These are phyloP conservation scores for Millerago galiae DNA, from an alignment of 805 yeast species.

Conservation along the genomic window DNA sequence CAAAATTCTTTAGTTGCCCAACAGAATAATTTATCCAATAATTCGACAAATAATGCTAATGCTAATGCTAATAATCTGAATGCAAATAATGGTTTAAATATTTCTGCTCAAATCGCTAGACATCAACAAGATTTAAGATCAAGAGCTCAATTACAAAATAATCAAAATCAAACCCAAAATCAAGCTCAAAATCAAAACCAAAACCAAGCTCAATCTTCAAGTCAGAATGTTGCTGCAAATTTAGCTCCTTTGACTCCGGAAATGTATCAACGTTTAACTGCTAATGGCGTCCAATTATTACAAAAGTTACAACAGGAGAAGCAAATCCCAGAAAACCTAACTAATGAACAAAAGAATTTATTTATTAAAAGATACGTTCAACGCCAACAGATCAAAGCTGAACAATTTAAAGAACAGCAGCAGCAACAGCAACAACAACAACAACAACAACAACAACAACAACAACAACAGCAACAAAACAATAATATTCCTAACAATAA, in stretches of 20 bases:
- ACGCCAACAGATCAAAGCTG: conserved; percentile 19
- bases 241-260: conserved; percentile 13
- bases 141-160: conserved; percentile 16
- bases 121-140: conserved; percentile 28
- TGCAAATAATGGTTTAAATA: conserved; percentile 1
- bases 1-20: conserved; percentile 25
- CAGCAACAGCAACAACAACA: conserved; percentile 4
- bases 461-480: not conserved
- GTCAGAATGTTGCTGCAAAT: conserved; percentile 1
- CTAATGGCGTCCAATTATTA: conserved; percentile 19
- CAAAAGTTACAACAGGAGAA: conserved; percentile 20
- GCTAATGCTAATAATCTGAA: conserved; percentile 10
- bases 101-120: conserved; percentile 20
- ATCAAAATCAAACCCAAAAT: not conserved
- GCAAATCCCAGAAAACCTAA: conserved; percentile 17
- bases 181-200: not conserved
- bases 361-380: conserved; percentile 20
- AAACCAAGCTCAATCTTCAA: not conserved
- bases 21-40: conserved; percentile 18
- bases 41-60: conserved; percentile 20
- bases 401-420: conserved; percentile 4
- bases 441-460: conserved; percentile 1
- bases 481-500: not conserved
- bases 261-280: conserved; percentile 17
- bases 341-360: conserved; percentile 20